Evolutionary conservation across 495 filamentous ascomycete species (phyloP), one percentile per base, ranked within the genome.

Genomic region (Geoglossum glabrum): DNA sequence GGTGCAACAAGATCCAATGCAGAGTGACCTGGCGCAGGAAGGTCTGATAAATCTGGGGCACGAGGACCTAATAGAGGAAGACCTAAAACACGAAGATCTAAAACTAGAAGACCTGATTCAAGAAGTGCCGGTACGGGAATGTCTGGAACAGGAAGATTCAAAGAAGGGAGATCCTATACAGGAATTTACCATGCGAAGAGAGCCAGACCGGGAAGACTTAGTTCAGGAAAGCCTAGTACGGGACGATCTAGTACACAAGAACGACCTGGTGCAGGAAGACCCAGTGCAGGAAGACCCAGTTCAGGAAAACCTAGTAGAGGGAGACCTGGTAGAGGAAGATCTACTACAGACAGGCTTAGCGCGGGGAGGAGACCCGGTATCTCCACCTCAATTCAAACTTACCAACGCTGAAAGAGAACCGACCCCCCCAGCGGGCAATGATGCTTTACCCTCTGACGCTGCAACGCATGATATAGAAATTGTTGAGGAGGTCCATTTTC

Each of bases 401-500:
- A 19, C 1, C 40, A 19, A 45, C 5, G 13, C 40, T 21, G n/a
- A 4, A 45, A 21, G 30, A 3, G 11, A 52, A 52, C 25, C 28
- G 49, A 52, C 10, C 1, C 49, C 49, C 25, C 49, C 23, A 52
- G 28, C 17, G 23, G 49, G 30, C 30, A 13, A 13, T 17, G 15
- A 10, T 30, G 15, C 49, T 27, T 1, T 5, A 17, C 23, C 23
- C 15, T 23, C 23, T 28, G 11, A 31, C 6, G 19, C 23, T 28
- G 46, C 26, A 5, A 23, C 26, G 46, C 28, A 9, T 13, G 49
- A n/a, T 4, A 21, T 21, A 45, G 40, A 19, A 45, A 19, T 19
- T 1, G 15, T 5, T 38, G 54, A 38, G 3, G 65, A 66, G 3
- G 54, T 56, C 3, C 57, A 57, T 1, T 61, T 61, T 27, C 58